phyloP scores from a whole-genome alignment of 2,329 filamentous ascomycete species.

The Paecilomyces fulvus region DNA sequence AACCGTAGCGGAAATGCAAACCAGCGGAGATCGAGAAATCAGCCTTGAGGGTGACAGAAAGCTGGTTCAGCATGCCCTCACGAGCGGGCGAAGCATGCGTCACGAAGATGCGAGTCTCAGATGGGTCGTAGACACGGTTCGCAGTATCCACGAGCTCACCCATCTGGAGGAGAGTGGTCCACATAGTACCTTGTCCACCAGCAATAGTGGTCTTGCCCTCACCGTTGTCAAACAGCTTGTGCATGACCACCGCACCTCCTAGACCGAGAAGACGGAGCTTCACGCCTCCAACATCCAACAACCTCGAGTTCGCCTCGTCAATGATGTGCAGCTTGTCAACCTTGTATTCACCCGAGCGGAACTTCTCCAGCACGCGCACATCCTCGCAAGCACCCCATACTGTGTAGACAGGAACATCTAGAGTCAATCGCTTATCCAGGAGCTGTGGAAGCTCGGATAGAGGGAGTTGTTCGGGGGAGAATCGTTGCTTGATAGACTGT shows the following conservation, averaged over 20 bases:
- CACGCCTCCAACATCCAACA: constrained; percentile 89
- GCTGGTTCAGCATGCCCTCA: constrained; percentile 93
- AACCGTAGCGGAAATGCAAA: constrained; percentile 96
- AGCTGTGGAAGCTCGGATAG: constrained; percentile 89
- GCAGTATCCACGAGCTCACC: constrained; percentile 96
- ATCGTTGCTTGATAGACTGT: constrained; percentile 69
- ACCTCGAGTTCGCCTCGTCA: constrained; percentile 91
- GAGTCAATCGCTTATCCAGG: constrained; percentile 76
- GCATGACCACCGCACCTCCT: constrained; percentile 96
- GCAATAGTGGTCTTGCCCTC: constrained; percentile 97
- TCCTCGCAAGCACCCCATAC: constrained; percentile 99
- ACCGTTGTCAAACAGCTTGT: constrained; percentile 98
- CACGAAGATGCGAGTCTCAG: constrained; percentile 91
- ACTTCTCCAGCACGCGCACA: constrained; percentile 93
- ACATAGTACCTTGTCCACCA: constrained; percentile 97
- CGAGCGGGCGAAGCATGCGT: constrained; percentile 95
- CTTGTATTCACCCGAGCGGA: constrained; percentile 96
- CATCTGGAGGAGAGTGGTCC: constrained; percentile 97
- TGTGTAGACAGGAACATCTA: constrained; percentile 95
- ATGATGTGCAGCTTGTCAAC: constrained; percentile 96
- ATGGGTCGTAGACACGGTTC: constrained; percentile 95
- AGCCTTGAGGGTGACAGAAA: constrained; percentile 93
- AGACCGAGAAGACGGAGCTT: constrained; percentile 90
- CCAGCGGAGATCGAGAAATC: constrained; percentile 98
- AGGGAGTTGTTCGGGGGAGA: constrained; percentile 70